Base-by-base conservation (phyloP, 2,329 filamentous ascomycete species). In the Neocatenulostroma microsporum region DNA sequence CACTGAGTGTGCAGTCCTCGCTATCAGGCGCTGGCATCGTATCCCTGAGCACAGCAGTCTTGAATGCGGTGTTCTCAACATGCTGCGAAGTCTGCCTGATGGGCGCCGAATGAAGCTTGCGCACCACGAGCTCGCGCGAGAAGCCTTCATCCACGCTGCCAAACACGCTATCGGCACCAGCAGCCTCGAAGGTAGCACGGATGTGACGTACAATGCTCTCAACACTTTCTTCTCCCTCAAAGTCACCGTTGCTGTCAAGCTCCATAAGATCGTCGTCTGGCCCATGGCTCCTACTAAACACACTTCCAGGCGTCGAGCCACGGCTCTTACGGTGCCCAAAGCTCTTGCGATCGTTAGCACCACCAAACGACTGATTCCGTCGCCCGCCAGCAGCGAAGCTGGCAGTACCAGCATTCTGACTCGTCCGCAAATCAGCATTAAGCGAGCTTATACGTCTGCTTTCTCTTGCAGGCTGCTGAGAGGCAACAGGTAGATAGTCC, bases 381-480 rank as follows among this genome's bases (percentile, higher is more conserved):
- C 82, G 74, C 46, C 81, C 76, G 11, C 70, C 62, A 28, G 70
- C 68, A 57, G 62, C 60, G 42, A 71, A 66, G 43, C 62, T 68
- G 17, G 57, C 72, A 27, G 61, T 64, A 37, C 62, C 46, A 11
- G 58, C 50, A 18, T 43, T 47, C 30, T 54, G 50, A 57, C 66
- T 61, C 48, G 61, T 49, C 37, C 62, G 54, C 34, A 63, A 67
- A 36, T 67, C 67, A 12, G 75, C 72, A 41, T 82, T 91, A 8
- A 84, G 81, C 12, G 89, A 96, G 64, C 91, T 98, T 18, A 96
- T 82, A 34, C 91, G 77, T 28, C 91, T 78, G n/a, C 75, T 77
- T 28, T 76, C 72, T 45, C 72, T 73, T n/a, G 62, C 62, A 18
- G 47, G 30, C 30, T 70, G 67, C 31, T 72, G 69, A 21, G 72